Evolutionary conservation across 2,329 filamentous ascomycete genomes (phyloP), one percentile per base, ranked within the genome.

Genomic region (Acrocalymma vagum): DNA sequence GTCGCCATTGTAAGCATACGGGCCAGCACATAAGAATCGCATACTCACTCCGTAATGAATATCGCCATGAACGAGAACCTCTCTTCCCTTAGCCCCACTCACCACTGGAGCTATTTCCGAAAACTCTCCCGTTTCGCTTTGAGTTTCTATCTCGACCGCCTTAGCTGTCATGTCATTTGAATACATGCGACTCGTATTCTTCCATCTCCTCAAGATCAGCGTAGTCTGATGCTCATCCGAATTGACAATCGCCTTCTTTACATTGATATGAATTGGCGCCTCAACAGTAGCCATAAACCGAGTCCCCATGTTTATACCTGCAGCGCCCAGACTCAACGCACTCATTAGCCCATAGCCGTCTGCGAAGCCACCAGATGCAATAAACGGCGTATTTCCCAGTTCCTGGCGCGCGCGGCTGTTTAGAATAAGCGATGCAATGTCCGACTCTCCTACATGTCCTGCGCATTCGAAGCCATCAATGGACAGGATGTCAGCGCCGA

Each of bases 391-490:
- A 10, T 21, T 82, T 25, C 80, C 80, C 31, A 97, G 82, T 3
- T 85, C 81, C 75, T 96, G 93, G n/a, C 93, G 81, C 11, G 93
- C 92, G 48, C 88, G 80, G 70, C 84, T 87, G 34, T 96, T 81
- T 13, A 97, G 82, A 64, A 93, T 91, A 67, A 92, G 89, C 73
- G 92, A 92, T 45, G 88, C 90, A 57, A 93, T 90, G 71, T 93
- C 88, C 46, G 80, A 84, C 77, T 93, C 88, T 65, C 88, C 88
- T 38, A 93, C 88, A 75, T 93, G 88, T 54, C 83, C 93, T 29
- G 90, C 93, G 73, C 93, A 97, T 73, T 96, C 93, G 66, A 97
- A 96, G 25, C 93, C 93, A 67, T 97, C 93, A 60, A 97, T 96
- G 53, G 86, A 91, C 40, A 97, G 75, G 73, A 97, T 96, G 72